phyloP scores from a whole-genome alignment of 371 early-diverging fungal genomes.

The Amoeboaphelidium protococcarum region DNA sequence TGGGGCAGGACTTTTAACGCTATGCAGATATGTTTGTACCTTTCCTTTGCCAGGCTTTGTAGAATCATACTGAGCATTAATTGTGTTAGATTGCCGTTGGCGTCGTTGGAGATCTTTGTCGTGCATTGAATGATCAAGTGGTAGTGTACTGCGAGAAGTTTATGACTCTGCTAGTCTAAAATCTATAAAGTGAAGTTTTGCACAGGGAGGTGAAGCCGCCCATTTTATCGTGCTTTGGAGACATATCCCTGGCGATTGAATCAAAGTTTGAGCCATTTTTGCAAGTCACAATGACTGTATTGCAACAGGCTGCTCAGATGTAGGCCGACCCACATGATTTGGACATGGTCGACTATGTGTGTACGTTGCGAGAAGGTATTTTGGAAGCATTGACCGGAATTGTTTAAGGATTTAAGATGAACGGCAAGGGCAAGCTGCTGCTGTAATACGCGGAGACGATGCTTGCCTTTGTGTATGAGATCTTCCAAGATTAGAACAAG shows the following conservation, averaged over 20 bases:
- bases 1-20: constrained; percentile 52
- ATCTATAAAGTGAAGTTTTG: constrained; percentile 41
- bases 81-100: constrained; percentile 75
- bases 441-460: constrained; percentile 29
- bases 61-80: constrained; percentile 65
- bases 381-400: constrained; percentile 87
- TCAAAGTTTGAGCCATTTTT: constrained; percentile 56
- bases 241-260: constrained; percentile 83
- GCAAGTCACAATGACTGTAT: constrained; percentile 49
- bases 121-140: constrained; percentile 37
- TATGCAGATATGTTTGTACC: constrained; percentile 65
- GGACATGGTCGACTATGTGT: constrained; percentile 56
- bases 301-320: constrained; percentile 34
- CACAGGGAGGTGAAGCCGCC: constrained; percentile 68
- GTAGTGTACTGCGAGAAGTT: constrained; percentile 44
- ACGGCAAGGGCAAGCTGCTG: constrained; percentile 22
- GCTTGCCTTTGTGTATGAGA: constrained; percentile 39
- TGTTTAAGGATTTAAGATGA: constrained; percentile 56
- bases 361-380: constrained; percentile 53
- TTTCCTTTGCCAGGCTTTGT: constrained; percentile 43
- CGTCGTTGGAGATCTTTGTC: constrained; percentile 75
- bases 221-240: constrained; percentile 85
- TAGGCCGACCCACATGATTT: constrained; percentile 32
- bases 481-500: constrained; percentile 27
- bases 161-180: constrained; percentile 52